A percentile compares a stretch with the other conserved stretches of the same genome.
Conservation (phyloP, 805 yeast genomes). For the Candida ponderosae region DNA sequence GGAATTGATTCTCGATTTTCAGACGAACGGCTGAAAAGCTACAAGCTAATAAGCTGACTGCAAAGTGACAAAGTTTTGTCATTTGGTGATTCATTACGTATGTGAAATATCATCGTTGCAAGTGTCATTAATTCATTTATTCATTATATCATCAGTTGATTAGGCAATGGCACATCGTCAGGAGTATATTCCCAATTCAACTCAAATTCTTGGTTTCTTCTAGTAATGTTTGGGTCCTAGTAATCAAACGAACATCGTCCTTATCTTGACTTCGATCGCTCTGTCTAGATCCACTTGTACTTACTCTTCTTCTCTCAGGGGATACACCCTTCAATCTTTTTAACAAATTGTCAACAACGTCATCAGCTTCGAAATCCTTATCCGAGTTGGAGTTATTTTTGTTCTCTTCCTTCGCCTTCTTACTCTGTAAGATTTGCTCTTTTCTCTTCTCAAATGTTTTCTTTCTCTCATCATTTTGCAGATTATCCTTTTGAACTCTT, state of each 20-base stretch:
- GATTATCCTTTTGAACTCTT: constrained; percentile 72
- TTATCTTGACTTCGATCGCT: constrained; percentile 4
- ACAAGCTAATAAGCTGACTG: too few relatives aligned
- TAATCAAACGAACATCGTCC: constrained; percentile 10
- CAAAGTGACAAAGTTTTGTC: too few relatives aligned
- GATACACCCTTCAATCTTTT: constrained; percentile 82
- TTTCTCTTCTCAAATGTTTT: constrained; percentile 71
- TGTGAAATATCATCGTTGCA: too few relatives aligned
- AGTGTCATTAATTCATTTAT: too few relatives aligned
- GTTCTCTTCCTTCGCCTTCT: constrained; percentile 11
- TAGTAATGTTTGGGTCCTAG: constrained; percentile 19
- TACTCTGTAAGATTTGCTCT: constrained; percentile 32
- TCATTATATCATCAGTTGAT: too few relatives aligned
- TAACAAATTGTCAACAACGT: constrained; percentile 75
- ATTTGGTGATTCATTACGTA: too few relatives aligned
- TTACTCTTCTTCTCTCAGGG: constrained; percentile 28
- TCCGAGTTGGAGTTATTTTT: constrained; percentile 11
- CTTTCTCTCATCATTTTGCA: constrained; percentile 75
- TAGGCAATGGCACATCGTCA: too few relatives aligned
- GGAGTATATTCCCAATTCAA: too few relatives aligned
- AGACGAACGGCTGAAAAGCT: too few relatives aligned
- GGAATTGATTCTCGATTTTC: too few relatives aligned
- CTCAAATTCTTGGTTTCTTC: constrained; percentile 15
- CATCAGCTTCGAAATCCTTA: constrained; percentile 2
- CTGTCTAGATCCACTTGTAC: constrained; percentile 7